Percentiles rank a stretch among this genome's conserved stretches.
Conservation (phyloP, 352 stramenopile genomes). For the Globisporangium spiculum region DNA sequence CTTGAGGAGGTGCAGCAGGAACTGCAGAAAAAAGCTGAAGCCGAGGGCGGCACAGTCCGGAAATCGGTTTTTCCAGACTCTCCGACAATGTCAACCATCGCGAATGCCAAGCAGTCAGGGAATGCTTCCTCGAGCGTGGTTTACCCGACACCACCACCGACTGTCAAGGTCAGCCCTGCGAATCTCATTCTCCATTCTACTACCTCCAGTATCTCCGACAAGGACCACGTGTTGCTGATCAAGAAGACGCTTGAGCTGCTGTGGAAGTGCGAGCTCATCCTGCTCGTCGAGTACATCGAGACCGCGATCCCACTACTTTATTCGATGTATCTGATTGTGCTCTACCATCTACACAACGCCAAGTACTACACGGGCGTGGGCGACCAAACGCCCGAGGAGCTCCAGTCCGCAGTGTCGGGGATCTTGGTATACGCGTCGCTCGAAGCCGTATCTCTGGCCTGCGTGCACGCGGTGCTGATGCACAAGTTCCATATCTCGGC, state of each 20-base stretch:
- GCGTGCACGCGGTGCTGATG: background rate
- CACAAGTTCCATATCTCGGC: background rate
- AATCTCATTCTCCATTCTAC: no score
- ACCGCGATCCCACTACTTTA: constrained; percentile 4
- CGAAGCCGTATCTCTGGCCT: background rate
- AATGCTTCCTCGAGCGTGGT: no score
- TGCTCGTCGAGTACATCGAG: constrained; percentile 10
- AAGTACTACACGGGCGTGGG: background rate
- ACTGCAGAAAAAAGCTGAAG: background rate
- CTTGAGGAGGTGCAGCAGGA: background rate
- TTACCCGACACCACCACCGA: no score
- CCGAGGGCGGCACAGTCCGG: background rate
- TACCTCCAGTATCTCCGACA: no score
- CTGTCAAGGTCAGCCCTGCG: no score
- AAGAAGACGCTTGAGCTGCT: constrained; percentile 7
- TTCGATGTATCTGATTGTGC: background rate
- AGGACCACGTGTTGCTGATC: background rate
- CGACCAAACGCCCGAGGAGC: background rate
- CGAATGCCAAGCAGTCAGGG: no score
- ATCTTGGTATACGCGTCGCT: background rate
- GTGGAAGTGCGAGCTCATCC: constrained; percentile 7
- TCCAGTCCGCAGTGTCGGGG: background rate
- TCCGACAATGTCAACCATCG: background rate
- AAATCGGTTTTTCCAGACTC: background rate
- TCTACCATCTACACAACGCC: background rate